Conservation (phyloP, 768 basidiomycete species). For the Cystobasidium tubakii region DNA sequence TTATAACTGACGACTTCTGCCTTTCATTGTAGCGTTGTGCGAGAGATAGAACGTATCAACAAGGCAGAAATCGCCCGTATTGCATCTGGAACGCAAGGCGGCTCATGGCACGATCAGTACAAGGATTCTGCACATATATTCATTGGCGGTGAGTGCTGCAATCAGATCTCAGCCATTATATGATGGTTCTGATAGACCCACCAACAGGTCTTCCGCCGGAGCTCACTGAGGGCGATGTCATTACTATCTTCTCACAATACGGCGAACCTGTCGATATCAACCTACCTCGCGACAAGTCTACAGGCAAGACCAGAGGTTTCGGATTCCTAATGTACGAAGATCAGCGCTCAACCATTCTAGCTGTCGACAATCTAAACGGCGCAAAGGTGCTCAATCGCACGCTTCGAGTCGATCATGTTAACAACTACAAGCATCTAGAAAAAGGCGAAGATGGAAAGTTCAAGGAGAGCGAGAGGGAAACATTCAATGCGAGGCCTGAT, state of each 20-base stretch:
- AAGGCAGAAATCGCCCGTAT: conserved; percentile 14
- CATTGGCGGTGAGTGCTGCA: conserved; percentile 58
- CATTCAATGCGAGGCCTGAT: conserved; percentile 76
- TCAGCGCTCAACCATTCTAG: conserved; percentile 88
- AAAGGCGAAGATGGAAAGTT: conserved; percentile 75
- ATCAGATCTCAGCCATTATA: neutral
- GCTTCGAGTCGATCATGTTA: conserved; percentile 75
- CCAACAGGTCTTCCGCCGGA: conserved; percentile 63
- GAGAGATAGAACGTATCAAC: conserved; percentile 32
- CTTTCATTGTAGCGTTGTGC: conserved; percentile 25
- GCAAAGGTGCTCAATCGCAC: conserved; percentile 78
- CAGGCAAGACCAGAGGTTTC: conserved; percentile 84
- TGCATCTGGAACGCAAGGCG: conserved; percentile 14
- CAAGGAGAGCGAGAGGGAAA: conserved; percentile 76
- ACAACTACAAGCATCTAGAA: conserved; percentile 80
- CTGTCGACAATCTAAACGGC: conserved; percentile 97
- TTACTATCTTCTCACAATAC: conserved; percentile 95
- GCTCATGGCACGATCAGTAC: conserved; percentile 39
- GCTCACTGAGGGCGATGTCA: conserved; percentile 93
- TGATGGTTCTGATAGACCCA: neutral
- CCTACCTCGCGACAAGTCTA: conserved; percentile 86
- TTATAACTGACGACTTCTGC: too few relatives aligned
- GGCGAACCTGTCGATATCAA: conserved; percentile 76
- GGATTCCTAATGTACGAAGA: conserved; percentile 99
- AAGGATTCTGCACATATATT: conserved; percentile 89